These are phyloP conservation scores for Geotrichum reessii DNA, from an alignment of 1,139 yeast species.

Conservation along the genomic window DNA sequence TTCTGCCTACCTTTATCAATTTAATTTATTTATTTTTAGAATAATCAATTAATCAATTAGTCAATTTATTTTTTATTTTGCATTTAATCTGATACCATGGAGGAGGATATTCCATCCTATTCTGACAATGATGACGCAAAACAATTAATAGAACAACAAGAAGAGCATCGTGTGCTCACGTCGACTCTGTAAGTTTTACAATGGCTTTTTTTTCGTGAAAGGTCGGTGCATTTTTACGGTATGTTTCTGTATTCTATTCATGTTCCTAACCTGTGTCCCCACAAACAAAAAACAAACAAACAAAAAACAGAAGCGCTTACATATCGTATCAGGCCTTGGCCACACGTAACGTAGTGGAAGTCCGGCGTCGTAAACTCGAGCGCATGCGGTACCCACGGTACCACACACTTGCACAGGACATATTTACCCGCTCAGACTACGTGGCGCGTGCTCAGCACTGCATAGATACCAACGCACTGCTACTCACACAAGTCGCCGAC, in stretches of 20 bases:
- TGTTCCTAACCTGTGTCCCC: neutral
- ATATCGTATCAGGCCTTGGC: slow-evolving; percentile 25
- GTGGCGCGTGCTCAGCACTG: slow-evolving; percentile 43
- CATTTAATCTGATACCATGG: neutral
- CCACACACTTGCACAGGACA: slow-evolving; percentile 19
- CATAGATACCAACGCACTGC: slow-evolving; percentile 46
- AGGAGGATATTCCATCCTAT: neutral
- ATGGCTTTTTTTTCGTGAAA: neutral
- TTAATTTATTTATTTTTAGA: neutral
- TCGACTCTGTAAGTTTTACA: slow-evolving; percentile 26
- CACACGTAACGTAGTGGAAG: slow-evolving; percentile 24
- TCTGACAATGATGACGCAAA: neutral
- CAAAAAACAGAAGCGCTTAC: slow-evolving; percentile 28
- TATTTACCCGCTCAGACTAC: slow-evolving; percentile 32
- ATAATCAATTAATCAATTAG: neutral
- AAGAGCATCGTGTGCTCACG: slow-evolving; percentile 26
- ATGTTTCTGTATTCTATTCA: neutral
- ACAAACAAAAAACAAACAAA: too few species aligned
- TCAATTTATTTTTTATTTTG: neutral
- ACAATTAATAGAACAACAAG: slow-evolving; percentile 20
- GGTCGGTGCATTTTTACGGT: too few species aligned
- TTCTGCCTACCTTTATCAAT: neutral
- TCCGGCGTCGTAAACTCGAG: slow-evolving; percentile 26
- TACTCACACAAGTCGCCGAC: slow-evolving; percentile 43
- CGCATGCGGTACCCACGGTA: slow-evolving; percentile 19